These are phyloP conservation scores for Phytophthora pistaciae DNA, from an alignment of 352 stramenopile species.

Conservation along the genomic window DNA sequence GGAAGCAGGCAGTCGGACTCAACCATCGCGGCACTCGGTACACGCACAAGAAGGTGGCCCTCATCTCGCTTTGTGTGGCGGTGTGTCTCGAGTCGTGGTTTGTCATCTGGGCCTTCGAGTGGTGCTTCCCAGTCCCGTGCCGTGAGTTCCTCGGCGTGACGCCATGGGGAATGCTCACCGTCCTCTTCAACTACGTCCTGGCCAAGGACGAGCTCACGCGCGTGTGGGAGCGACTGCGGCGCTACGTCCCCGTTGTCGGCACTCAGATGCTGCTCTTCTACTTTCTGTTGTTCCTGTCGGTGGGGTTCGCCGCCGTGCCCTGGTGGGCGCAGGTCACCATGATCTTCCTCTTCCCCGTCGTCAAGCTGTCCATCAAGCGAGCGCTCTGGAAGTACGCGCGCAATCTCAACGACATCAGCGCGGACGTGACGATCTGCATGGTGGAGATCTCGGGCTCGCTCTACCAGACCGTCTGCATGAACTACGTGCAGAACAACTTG, in stretches of 20 bases:
- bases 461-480: conserved; percentile 39
- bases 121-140: conserved; percentile 21
- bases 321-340: conserved; percentile 16
- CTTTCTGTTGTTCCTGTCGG: conserved; percentile 24
- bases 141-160: conserved; percentile 20
- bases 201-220: conserved; percentile 11
- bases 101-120: conserved; percentile 15
- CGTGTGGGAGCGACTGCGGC: not conserved
- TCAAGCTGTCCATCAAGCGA: conserved; percentile 31
- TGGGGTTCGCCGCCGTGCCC: conserved; percentile 11
- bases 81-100: conserved; percentile 19
- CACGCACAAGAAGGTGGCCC: conserved; percentile 15
- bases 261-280: conserved; percentile 28
- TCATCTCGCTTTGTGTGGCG: conserved; percentile 15
- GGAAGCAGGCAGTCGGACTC: conserved; percentile 18
- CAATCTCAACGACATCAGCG: conserved; percentile 31
- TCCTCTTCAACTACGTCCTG: conserved; percentile 14
- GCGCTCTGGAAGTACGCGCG: conserved; percentile 29
- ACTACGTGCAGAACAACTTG: conserved; percentile 22
- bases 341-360: conserved; percentile 24
- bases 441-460: conserved; percentile 38
- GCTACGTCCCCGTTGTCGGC: conserved; percentile 23
- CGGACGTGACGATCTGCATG: conserved; percentile 36
- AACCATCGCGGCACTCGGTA: conserved; percentile 7
- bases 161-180: conserved; percentile 14